These are phyloP conservation scores for Termitomyces eurrhizus DNA, from an alignment of 768 basidiomycete genomes.

Conservation along the genomic window DNA sequence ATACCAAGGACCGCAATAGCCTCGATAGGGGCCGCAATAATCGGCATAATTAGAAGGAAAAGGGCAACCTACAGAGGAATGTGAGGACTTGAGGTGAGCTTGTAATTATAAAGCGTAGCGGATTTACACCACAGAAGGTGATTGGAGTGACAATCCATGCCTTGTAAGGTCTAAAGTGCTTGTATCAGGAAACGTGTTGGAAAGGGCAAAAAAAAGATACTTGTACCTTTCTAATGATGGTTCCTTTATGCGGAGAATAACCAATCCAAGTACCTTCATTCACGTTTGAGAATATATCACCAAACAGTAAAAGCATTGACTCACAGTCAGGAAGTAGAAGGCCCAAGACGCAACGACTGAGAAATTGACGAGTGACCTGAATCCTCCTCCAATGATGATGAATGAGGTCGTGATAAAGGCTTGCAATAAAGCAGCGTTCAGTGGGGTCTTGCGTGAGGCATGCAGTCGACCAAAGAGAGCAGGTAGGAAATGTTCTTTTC, in stretches of 20 bases:
- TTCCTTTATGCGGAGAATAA: conserved; percentile 87
- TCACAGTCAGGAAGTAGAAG: conserved; percentile 81
- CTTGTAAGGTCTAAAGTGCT: conserved; percentile 75
- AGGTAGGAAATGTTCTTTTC: conserved; percentile 85
- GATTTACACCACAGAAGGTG: conserved; percentile 77
- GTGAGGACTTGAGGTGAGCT: conserved; percentile 6
- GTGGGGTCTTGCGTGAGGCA: conserved; percentile 71
- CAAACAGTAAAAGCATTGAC: conserved; percentile 19
- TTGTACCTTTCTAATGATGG: conserved; percentile 73
- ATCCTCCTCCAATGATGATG: conserved; percentile 85
- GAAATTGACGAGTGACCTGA: conserved; percentile 85
- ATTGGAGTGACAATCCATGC: conserved; percentile 91
- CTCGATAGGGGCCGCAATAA: conserved; percentile 88
- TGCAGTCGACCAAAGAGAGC: conserved; percentile 78
- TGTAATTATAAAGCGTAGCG: neutral
- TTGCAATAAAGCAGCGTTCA: conserved; percentile 85
- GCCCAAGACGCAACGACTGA: conserved; percentile 85
- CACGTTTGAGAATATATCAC: neutral
- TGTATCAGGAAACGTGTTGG: neutral
- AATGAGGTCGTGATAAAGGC: conserved; percentile 70
- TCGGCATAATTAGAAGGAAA: conserved; percentile 90
- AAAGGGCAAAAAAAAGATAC: neutral
- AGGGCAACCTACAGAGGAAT: conserved; percentile 61
- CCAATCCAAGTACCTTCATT: conserved; percentile 74
- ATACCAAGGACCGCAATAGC: conserved; percentile 83